These are phyloP conservation scores for Fusarium algeriense DNA, from an alignment of 2,329 filamentous ascomycete genomes.

Conservation along the genomic window DNA sequence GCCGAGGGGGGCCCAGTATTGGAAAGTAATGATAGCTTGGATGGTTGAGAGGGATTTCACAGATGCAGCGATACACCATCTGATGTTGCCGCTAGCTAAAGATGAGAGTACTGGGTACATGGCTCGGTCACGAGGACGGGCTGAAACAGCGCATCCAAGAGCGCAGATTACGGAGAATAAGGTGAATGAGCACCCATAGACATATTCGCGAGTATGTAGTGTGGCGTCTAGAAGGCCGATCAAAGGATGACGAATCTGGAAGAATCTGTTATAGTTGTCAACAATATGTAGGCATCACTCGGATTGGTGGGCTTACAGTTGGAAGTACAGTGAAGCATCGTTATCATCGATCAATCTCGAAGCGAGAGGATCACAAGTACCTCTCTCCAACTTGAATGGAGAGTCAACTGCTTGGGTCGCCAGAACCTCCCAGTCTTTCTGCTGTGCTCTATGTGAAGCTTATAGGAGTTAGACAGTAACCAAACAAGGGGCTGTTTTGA, in stretches of 20 bases:
- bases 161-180: slow-evolving; percentile 18
- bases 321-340: slow-evolving; percentile 18
- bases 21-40: slow-evolving; percentile 15
- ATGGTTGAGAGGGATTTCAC: slow-evolving; percentile 12
- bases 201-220: slow-evolving; percentile 14
- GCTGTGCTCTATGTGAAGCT: slow-evolving; percentile 13
- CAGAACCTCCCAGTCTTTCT: slow-evolving; percentile 18
- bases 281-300: rapidly evolving
- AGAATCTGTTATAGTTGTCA: background rate
- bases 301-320: background rate
- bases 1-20: slow-evolving; percentile 14
- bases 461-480: background rate
- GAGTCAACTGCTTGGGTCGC: slow-evolving; percentile 14
- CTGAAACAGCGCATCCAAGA: slow-evolving; percentile 11
- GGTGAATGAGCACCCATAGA: slow-evolving; percentile 16
- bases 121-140: slow-evolving; percentile 13
- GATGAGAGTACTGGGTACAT: slow-evolving; percentile 12
- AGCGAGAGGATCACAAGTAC: slow-evolving; percentile 12
- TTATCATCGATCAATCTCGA: slow-evolving; percentile 14
- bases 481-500: rapidly evolving
- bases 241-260: slow-evolving; percentile 14
- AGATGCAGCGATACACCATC: slow-evolving; percentile 11
- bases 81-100: slow-evolving; percentile 3
- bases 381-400: slow-evolving; percentile 20
- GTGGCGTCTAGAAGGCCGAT: slow-evolving; percentile 14